Base-by-base conservation (phyloP, 345 rosid species). In the Syzygium grande region DNA sequence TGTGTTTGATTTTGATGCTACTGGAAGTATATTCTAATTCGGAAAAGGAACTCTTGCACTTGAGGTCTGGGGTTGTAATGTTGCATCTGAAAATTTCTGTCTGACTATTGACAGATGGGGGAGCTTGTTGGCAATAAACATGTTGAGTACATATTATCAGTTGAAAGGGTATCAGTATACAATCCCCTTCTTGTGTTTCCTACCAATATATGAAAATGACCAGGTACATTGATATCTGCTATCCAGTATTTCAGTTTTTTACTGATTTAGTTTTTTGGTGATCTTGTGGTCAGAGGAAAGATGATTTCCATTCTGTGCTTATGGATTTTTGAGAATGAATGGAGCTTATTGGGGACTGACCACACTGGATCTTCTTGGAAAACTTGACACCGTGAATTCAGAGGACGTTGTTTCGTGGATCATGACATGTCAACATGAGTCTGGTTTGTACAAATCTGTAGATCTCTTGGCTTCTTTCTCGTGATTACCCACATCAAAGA, bases 291-390 rank as follows among this genome's bases (percentile, higher is more conserved):
- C 88, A 96, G 98, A 95, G 89, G 86, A 96, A 95, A 80, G 99
- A 95, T 85, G 94, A 95, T 90, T 93, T 96, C 89, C 95, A 95
- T 91, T 95, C 97, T 54, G 98, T 95, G 73, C 96, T 98, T 86
- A 94, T 95, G 99, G 99, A 96, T 78, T 97, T 94, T 92, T 98
- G 52, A 92, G 97, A 93, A 87, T 96, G 95, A 96, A 92, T 86
- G 99, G 99, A 85, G 99, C 94, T 4, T 95, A 96, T 86, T 98
- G 99, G 99, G 99, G 99, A 88, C 90, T 98, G 87, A 92, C 94
- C 56, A 90, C 99, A 84, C 90, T 98, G 27, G 98, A 93, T 88
- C 91, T 97, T 89, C 91, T 95, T 53, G 98, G 95, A 59, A 96
- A 95, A 93, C 94, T 96, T 34, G 91, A 89, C n/a, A 55, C 89